Evolutionary conservation across 306 rosid species (phyloP).

Genomic region (Vicia villosa): DNA sequence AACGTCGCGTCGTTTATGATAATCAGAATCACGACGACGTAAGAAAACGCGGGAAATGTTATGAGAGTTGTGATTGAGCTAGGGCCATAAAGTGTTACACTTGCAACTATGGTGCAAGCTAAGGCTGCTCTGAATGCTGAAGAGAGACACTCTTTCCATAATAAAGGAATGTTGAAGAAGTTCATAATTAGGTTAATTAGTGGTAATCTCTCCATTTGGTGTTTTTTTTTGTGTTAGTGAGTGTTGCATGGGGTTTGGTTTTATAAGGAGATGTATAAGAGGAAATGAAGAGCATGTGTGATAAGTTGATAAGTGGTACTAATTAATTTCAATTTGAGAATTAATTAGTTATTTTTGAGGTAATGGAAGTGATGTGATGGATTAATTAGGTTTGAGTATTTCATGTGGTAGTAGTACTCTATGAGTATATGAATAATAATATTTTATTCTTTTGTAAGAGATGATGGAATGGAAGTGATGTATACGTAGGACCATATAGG

Average conservation of each 20-base stretch:
- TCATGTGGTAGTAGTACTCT: neutral
- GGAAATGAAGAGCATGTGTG: neutral
- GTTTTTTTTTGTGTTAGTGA: neutral
- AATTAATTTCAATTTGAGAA: neutral
- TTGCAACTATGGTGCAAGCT: slow-evolving; percentile 65
- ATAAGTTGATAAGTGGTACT: neutral
- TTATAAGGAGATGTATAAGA: slow-evolving; percentile 1
- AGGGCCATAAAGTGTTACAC: slow-evolving; percentile 58
- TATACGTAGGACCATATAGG: slow-evolving; percentile 20
- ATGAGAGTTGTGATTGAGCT: slow-evolving; percentile 40
- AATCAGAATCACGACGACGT: slow-evolving; percentile 60
- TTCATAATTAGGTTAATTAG: neutral
- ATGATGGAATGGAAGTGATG: slow-evolving; percentile 24
- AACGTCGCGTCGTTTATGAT: slow-evolving; percentile 53
- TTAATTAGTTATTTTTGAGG: neutral
- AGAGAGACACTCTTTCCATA: slow-evolving; percentile 57
- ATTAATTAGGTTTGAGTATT: slow-evolving; percentile 15
- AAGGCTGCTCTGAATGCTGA: slow-evolving; percentile 57
- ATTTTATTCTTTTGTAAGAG: neutral
- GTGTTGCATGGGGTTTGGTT: neutral
- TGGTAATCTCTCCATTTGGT: neutral
- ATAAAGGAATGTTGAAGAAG: slow-evolving; percentile 23
- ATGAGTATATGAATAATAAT: neutral
- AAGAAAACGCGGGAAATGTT: slow-evolving; percentile 72
- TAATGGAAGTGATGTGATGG: slow-evolving; percentile 13